Conservation (phyloP, 257 asterid genomes). For the Catharanthus roseus region DNA sequence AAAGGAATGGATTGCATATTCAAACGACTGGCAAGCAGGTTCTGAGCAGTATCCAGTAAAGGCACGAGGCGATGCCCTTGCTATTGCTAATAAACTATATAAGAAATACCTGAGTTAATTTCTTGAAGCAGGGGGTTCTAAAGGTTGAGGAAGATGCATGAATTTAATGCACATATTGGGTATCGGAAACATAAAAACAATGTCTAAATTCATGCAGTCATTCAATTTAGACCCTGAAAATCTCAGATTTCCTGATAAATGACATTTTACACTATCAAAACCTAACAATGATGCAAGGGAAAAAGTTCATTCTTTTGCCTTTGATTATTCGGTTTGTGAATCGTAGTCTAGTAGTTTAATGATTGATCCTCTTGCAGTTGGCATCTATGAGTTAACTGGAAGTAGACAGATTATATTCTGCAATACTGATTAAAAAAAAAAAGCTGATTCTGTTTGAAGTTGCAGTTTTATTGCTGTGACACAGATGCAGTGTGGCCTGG, state of each 20-base stretch:
- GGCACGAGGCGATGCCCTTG: slow-evolving; percentile 66
- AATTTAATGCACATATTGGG: background rate
- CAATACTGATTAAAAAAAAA: background rate
- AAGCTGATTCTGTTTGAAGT: background rate
- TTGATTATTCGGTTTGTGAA: too few relatives aligned
- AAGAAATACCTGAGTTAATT: slow-evolving; percentile 47
- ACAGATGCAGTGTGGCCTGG: background rate
- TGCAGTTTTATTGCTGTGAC: background rate
- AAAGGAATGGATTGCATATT: slow-evolving; percentile 80
- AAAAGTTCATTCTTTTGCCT: background rate
- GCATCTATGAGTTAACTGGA: background rate
- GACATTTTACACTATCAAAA: background rate
- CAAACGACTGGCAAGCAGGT: slow-evolving; percentile 76
- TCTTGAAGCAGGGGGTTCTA: background rate
- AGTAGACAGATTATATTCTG: background rate
- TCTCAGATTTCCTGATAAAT: background rate
- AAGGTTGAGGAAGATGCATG: slow-evolving; percentile 3
- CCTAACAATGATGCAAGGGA: background rate
- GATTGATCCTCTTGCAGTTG: background rate
- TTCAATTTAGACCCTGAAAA: background rate
- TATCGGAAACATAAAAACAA: background rate
- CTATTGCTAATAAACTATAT: slow-evolving; percentile 49
- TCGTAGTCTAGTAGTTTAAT: background rate
- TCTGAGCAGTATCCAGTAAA: slow-evolving; percentile 56
- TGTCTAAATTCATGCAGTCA: background rate